These are phyloP conservation scores for Ailanthus altissimus DNA, from an alignment of 345 rosid genomes.

Conservation along the genomic window DNA sequence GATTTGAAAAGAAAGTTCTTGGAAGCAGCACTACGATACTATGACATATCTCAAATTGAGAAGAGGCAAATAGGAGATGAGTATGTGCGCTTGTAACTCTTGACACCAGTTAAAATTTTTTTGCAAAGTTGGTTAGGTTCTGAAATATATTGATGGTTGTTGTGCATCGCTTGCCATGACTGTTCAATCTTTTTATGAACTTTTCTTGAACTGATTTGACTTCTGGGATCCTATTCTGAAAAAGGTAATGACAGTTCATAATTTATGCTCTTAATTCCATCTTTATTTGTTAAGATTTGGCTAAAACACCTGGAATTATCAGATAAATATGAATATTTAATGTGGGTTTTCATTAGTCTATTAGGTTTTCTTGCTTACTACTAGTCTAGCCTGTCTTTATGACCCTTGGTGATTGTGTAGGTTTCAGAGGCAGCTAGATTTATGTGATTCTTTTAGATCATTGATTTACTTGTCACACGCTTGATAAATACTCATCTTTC, in stretches of 20 bases:
- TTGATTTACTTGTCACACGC: not conserved
- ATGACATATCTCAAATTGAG: slow-evolving; percentile 94
- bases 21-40: slow-evolving; percentile 94
- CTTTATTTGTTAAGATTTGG: not conserved
- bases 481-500: no score
- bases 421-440: not conserved
- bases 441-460: not conserved
- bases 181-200: not conserved
- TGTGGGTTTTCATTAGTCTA: not conserved
- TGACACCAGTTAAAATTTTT: not conserved
- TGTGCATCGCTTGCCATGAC: not conserved
- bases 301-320: not conserved
- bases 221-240: not conserved
- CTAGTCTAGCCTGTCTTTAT: not conserved
- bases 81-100: slow-evolving; percentile 43
- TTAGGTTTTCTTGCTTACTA: not conserved
- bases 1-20: slow-evolving; percentile 94
- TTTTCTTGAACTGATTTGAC: not conserved
- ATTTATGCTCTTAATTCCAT: not conserved
- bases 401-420: not conserved
- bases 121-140: not conserved
- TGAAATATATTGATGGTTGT: not conserved
- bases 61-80: slow-evolving; percentile 92
- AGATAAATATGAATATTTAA: not conserved
- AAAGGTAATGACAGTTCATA: not conserved